Base-by-base conservation (phyloP, 1,139 yeast species). In the Magnusiomyces ingens region DNA sequence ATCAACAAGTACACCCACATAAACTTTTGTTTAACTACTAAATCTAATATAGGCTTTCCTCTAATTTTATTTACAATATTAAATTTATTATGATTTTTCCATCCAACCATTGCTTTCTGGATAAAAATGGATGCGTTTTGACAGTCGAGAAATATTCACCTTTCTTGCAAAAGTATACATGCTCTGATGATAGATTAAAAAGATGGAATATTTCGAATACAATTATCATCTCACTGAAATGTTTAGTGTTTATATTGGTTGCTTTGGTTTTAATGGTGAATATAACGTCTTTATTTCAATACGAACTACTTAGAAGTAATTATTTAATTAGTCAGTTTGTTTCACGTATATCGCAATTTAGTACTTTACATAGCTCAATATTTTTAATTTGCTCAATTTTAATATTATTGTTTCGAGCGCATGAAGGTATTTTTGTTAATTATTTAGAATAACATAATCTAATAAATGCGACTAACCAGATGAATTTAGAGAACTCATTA, bases 401-500 rank as follows among this genome's bases (percentile, higher is more conserved):
- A 26, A 26, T 26, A 5, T 26, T 26, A 26, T 26, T 26, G 32
- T 8, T 26, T 26, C 32, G 32, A 8, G 8, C 32, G 8, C 8
- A 4, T 26, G 32, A 26, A 26, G 32, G 32, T 26, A 26, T 26
- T 26, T 26, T 26, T 26, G 4, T 26, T 8, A 26, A 26, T 26
- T 8, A 5, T 26, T 26, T 4, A 26, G 8, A 26, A 5, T 26
- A 26, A 5, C 8, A 26, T 5, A 26, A 26, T 5, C 8, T 8
- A 26, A 26, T 26, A 4, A 26, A 26, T 26, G 8, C 8, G 8
- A 26, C 32, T 26, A 26, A 26, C 32, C 8, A 26, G 11, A 36
- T 6, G 4, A 5, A n/a, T 4, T 2, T 45, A 45, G 61, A 53
- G 42, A 63, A 61, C 38, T 55, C 60, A 8, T 53, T 67, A 15